These are phyloP conservation scores for Coemansia sp. DNA, from an alignment of 192 early-diverging fungal genomes.

Conservation along the genomic window DNA sequence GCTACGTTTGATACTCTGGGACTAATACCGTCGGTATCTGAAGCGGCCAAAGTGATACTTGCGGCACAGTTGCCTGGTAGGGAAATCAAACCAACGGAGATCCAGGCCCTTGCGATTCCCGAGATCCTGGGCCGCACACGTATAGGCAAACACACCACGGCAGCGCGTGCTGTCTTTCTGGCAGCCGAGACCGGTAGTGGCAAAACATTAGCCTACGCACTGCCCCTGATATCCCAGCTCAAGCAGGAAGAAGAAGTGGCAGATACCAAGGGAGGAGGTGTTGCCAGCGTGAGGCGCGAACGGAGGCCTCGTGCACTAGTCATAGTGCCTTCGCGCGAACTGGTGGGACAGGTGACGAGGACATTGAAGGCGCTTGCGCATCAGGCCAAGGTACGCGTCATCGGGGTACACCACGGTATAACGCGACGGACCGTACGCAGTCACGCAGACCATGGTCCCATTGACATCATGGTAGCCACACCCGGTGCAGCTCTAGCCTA, in stretches of 20 bases:
- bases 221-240: constrained; percentile 75
- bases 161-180: constrained; percentile 59
- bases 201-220: constrained; percentile 87
- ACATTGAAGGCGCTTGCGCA: constrained; percentile 76
- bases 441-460: constrained; percentile 58
- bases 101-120: constrained; percentile 83
- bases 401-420: constrained; percentile 61
- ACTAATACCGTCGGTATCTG: constrained; percentile 57
- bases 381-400: constrained; percentile 62
- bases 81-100: constrained; percentile 67
- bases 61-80: constrained; percentile 17
- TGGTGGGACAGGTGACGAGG: constrained; percentile 74
- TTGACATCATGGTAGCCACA: constrained; percentile 85
- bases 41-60: constrained; percentile 40
- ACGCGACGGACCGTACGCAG: constrained; percentile 52
- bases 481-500: constrained; percentile 67
- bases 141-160: constrained; percentile 20
- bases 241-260: constrained; percentile 65
- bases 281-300: constrained; percentile 58
- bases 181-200: constrained; percentile 92
- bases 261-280: too few relatives aligned
- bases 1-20: constrained; percentile 65
- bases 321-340: constrained; percentile 84
- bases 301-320: constrained; percentile 81
- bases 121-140: constrained; percentile 55